Conservation (phyloP, 352 stramenopile genomes). For the Phytophthora uliginosa region DNA sequence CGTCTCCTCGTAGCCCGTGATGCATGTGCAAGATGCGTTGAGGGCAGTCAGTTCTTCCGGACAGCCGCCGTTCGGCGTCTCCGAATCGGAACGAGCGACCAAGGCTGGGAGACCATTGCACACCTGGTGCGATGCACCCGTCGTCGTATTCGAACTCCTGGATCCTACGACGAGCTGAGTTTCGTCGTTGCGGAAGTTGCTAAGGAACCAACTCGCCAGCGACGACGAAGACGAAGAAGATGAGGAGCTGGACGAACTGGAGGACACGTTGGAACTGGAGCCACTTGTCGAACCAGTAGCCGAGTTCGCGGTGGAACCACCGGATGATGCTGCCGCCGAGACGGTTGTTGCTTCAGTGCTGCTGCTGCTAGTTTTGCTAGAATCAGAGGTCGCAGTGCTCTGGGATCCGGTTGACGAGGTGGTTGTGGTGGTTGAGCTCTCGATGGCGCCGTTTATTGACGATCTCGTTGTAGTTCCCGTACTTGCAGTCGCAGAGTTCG, state of each 20-base stretch:
- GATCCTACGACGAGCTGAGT: slow-evolving; percentile 45
- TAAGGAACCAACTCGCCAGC: slow-evolving; percentile 42
- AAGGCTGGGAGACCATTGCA: slow-evolving; percentile 43
- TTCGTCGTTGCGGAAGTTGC: slow-evolving; percentile 41
- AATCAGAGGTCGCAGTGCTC: neutral
- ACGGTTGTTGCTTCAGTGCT: slow-evolving; percentile 6
- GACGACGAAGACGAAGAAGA: slow-evolving; percentile 1
- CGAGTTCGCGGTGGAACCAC: slow-evolving; percentile 10
- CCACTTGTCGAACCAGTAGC: slow-evolving; percentile 4
- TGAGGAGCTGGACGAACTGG: slow-evolving; percentile 18
- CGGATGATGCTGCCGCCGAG: slow-evolving; percentile 8
- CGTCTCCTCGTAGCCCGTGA: slow-evolving; percentile 40
- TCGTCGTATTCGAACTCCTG: neutral
- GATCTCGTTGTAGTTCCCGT: slow-evolving; percentile 5
- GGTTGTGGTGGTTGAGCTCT: slow-evolving; percentile 14
- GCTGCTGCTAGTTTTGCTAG: slow-evolving; percentile 10
- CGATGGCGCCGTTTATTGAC: slow-evolving; percentile 7
- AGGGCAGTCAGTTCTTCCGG: slow-evolving; percentile 43
- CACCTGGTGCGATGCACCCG: slow-evolving; percentile 24
- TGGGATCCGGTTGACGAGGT: slow-evolving; percentile 16
- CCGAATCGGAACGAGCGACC: slow-evolving; percentile 37
- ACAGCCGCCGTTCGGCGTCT: slow-evolving; percentile 45
- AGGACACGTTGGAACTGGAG: slow-evolving; percentile 8
- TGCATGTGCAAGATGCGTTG: slow-evolving; percentile 52
- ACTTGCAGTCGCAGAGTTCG: slow-evolving; percentile 2